phyloP scores from a whole-genome alignment of 176 grass and related monocot species.

The Thalia dealbata region DNA sequence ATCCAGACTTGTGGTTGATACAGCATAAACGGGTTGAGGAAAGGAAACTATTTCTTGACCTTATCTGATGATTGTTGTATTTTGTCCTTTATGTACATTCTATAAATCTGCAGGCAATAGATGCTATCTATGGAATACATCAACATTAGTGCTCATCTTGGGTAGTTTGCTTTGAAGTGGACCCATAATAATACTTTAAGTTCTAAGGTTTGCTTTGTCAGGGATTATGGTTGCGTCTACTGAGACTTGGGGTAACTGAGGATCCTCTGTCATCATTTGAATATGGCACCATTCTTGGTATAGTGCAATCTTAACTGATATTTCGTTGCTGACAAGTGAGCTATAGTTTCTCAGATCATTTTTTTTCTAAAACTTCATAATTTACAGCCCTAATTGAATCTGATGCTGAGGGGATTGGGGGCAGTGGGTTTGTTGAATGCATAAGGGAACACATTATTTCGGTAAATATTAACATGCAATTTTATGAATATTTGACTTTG shows the following conservation, averaged over 20 bases:
- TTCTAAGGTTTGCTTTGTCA: constrained; percentile 33
- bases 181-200: constrained; percentile 11
- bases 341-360: background rate
- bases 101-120: background rate
- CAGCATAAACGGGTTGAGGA: background rate
- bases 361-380: background rate
- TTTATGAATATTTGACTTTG: constrained; percentile 11
- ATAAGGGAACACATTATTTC: constrained; percentile 98
- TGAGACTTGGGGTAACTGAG: constrained; percentile 93
- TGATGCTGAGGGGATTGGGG: constrained; percentile 97
- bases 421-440: constrained; percentile 99
- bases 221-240: constrained; percentile 94
- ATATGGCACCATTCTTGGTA: constrained; percentile 99
- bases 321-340: background rate
- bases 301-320: background rate
- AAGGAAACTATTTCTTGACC: background rate
- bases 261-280: constrained; percentile 99
- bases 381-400: constrained; percentile 95
- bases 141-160: background rate
- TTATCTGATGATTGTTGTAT: background rate
- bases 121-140: background rate
- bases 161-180: background rate
- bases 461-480: constrained; percentile 40
- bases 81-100: background rate
- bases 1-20: background rate